A percentile compares a stretch with the other conserved stretches of the same genome.
Conservation (phyloP, 495 filamentous ascomycete genomes). For the Hypoxylon trugodes region DNA sequence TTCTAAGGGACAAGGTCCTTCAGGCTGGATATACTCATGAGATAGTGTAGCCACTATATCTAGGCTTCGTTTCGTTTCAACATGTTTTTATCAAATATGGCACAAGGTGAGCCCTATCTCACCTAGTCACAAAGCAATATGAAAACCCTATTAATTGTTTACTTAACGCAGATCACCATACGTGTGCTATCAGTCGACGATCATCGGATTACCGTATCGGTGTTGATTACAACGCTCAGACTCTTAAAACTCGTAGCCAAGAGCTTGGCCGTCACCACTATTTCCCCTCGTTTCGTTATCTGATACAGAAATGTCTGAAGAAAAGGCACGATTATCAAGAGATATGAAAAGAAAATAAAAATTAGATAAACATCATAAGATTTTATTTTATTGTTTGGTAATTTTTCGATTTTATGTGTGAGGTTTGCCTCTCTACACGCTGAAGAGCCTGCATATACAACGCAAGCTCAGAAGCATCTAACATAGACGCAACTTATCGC, state of each 20-base stretch:
- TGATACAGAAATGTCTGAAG: neutral
- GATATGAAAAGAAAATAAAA: neutral
- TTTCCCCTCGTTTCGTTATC: neutral
- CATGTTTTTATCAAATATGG: neutral
- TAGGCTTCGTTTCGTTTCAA: neutral
- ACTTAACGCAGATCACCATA: neutral
- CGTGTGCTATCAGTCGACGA: neutral
- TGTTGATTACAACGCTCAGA: slow-evolving; percentile 1
- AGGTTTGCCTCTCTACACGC: neutral
- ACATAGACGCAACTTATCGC: no score
- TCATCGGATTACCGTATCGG: neutral
- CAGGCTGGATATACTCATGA: neutral
- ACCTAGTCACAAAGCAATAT: neutral
- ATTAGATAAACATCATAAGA: neutral
- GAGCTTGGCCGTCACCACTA: slow-evolving; percentile 1
- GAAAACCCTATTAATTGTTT: neutral
- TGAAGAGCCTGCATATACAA: neutral
- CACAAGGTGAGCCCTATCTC: neutral
- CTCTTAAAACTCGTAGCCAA: neutral
- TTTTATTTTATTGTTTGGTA: neutral
- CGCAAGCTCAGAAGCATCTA: no score
- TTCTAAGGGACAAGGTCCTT: no score
- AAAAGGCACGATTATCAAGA: neutral
- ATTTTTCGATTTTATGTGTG: neutral
- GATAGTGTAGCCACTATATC: neutral